These are phyloP conservation scores for Zasmidium angulare DNA, from an alignment of 2,329 filamentous ascomycete species.

Conservation along the genomic window DNA sequence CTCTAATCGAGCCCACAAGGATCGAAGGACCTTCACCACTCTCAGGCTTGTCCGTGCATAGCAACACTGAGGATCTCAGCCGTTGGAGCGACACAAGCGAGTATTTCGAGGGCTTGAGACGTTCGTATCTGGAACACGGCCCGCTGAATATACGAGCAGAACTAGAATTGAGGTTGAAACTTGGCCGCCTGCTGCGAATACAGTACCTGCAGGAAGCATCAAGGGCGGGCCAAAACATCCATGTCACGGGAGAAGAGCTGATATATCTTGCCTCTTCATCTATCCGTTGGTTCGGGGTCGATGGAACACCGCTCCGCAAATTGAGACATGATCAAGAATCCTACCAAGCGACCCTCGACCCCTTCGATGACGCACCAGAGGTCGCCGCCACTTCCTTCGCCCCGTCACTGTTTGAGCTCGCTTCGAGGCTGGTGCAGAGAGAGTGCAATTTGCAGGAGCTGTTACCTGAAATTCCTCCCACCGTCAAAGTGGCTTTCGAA, in stretches of 20 bases:
- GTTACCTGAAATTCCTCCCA: slow-evolving; percentile 17
- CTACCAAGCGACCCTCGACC: slow-evolving; percentile 10
- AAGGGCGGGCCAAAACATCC: slow-evolving; percentile 12
- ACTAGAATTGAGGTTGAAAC: slow-evolving; percentile 22
- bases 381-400: slow-evolving; percentile 4
- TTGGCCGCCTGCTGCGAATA: slow-evolving; percentile 22
- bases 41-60: neutral
- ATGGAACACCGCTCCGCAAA: slow-evolving; percentile 26
- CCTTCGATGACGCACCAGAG: slow-evolving; percentile 1
- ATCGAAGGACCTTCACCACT: slow-evolving; percentile 20
- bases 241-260: slow-evolving; percentile 24
- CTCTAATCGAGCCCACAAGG: slow-evolving; percentile 43
- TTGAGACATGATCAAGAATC: slow-evolving; percentile 1
- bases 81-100: slow-evolving; percentile 17
- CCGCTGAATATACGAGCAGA: slow-evolving; percentile 17
- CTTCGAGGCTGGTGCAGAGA: slow-evolving; percentile 28
- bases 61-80: slow-evolving; percentile 10
- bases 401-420: slow-evolving; percentile 39
- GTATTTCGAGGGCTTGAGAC: slow-evolving; percentile 12
- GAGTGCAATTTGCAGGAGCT: slow-evolving; percentile 30
- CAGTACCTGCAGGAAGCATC: slow-evolving; percentile 20
- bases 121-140: slow-evolving; percentile 10
- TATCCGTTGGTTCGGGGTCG: slow-evolving; percentile 30
- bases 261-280: slow-evolving; percentile 32
- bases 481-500: slow-evolving; percentile 24